Conservation (phyloP, 345 rosid genomes). For the Tarenaya hassleriana region DNA sequence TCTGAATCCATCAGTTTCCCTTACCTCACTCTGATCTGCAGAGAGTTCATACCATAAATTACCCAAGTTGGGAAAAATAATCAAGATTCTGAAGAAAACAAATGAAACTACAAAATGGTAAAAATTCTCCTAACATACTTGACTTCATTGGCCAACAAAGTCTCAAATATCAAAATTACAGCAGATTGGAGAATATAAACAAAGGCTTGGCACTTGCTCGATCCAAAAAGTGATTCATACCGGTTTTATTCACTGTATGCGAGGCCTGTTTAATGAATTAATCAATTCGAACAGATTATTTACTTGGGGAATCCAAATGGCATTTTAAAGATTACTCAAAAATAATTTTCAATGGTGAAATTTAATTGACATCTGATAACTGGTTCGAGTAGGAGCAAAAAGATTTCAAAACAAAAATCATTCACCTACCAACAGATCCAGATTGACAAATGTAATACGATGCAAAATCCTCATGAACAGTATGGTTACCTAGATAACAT, state of each 20-base stretch:
- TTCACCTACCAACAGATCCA: no score
- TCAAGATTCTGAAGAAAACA: neutral
- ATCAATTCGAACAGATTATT: neutral
- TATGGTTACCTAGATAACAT: no score
- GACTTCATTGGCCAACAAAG: no score
- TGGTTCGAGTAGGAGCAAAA: no score
- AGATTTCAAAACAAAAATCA: no score
- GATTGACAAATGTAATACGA: no score
- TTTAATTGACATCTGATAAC: no score
- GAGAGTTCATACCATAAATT: neutral
- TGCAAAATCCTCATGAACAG: no score
- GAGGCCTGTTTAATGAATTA: neutral
- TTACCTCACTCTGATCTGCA: conserved; percentile 10
- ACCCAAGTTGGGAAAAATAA: neutral
- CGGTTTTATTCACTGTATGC: neutral
- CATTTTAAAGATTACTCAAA: no score
- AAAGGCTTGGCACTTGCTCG: neutral
- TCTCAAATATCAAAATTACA: no score
- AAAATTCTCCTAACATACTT: conserved; percentile 3
- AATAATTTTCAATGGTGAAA: no score
- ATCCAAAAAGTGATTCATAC: neutral
- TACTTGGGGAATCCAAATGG: no score
- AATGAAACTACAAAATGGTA: neutral
- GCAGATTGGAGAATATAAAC: neutral
- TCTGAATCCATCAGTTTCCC: conserved; percentile 17